These are phyloP conservation scores for Mrakiaceae sp. DNA, from an alignment of 1,284 basidiomycete genomes.

Conservation along the genomic window DNA sequence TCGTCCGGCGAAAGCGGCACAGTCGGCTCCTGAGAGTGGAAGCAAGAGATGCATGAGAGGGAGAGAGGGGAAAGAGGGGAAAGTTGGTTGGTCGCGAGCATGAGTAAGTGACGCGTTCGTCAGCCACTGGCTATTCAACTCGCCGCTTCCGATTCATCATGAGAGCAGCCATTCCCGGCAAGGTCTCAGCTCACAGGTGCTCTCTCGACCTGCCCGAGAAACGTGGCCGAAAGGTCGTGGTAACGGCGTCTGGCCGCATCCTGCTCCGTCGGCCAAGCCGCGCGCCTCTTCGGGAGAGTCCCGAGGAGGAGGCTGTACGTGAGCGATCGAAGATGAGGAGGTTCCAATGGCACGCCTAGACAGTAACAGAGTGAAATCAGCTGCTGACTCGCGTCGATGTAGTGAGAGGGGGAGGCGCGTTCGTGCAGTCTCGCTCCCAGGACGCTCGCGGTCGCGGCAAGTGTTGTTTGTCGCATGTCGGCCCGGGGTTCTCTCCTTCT, in stretches of 20 bases:
- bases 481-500: background rate
- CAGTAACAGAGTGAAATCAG: background rate
- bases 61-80: background rate
- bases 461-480: too few relatives aligned
- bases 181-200: slow-evolving; percentile 2
- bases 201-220: background rate
- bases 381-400: background rate
- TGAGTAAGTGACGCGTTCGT: background rate
- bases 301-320: slow-evolving; percentile 32
- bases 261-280: slow-evolving; percentile 24
- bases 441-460: background rate
- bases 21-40: slow-evolving; percentile 18
- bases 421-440: background rate
- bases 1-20: slow-evolving; percentile 24
- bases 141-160: background rate
- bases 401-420: background rate
- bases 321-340: slow-evolving; percentile 30
- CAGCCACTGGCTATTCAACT: background rate
- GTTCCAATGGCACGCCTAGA: slow-evolving; percentile 32
- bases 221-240: background rate
- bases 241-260: slow-evolving; percentile 24
- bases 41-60: background rate
- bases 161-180: background rate
- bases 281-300: slow-evolving; percentile 26
- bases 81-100: background rate